Evolutionary conservation across 768 basidiomycete genomes (phyloP), one percentile per base, ranked within the genome.

Genomic region (Boletus reticuloceps): DNA sequence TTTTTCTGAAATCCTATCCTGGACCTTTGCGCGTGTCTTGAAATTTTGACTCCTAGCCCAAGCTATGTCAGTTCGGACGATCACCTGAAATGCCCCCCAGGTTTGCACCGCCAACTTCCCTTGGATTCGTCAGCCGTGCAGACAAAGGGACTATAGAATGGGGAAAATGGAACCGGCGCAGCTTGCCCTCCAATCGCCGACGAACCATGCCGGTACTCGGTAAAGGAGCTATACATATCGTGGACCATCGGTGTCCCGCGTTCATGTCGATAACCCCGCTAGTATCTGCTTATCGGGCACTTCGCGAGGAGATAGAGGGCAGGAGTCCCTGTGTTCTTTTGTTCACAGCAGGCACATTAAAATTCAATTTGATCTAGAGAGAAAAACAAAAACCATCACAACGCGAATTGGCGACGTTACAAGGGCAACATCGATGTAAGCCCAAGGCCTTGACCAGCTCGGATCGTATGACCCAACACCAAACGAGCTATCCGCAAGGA

Each of bases 201-300:
- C 53, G 42, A 51, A 53, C 25, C 50, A 44, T 16, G 47, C 44
- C n/a, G 22, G 38, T 10, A 47, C 10, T 46, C 45, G n/a, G 45
- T n/a, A 31, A 49, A 27, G 11, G 27, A 22, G 12, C 27, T 6
- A 39, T 45, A 34, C 38, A 27, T 57, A 49, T 53, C 52, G 56
- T 66, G 53, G 38, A 39, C 22, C n/a, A 60, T 58, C 50, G 45
- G 61, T 60, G 43, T 65, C 69, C 41, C 65, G 59, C 70, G 58
- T 48, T 69, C 69, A 68, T 71, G 65, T 69, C 61, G 54, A 64
- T 59, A 80, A 79, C 40, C 75, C 79, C 8, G 14, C 44, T 78
- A 25, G 25, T 25, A 84, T 74, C 14, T 83, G 84, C 47, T 78
- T 80, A 17, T 76, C 78, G 6, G 34, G 42, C 40, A 44, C 49